A percentile compares a stretch with the other conserved stretches of the same genome.
phyloP scores from a whole-genome alignment of 768 basidiomycete genomes.

The Xerocomellus amylosporus region DNA sequence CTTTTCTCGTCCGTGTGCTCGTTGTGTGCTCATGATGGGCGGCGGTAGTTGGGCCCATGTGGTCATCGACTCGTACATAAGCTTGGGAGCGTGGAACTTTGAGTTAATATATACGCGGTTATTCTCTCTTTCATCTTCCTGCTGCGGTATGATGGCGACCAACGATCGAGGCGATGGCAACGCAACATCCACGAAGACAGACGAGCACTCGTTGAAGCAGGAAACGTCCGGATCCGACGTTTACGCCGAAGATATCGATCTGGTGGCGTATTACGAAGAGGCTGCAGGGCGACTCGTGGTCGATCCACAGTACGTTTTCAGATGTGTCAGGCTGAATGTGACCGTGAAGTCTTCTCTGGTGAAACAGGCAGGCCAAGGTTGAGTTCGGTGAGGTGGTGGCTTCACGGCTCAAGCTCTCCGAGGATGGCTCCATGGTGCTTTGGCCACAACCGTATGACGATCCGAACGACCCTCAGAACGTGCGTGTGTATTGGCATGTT shows the following conservation, averaged over 20 bases:
- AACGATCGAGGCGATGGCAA: neutral
- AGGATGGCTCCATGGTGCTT: constrained; percentile 45
- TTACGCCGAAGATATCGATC: constrained; percentile 27
- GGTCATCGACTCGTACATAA: neutral
- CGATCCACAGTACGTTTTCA: constrained; percentile 50
- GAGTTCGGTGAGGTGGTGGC: constrained; percentile 51
- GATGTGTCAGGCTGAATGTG: too few species aligned
- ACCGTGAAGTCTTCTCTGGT: neutral
- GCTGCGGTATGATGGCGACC: neutral
- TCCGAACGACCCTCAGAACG: constrained; percentile 54
- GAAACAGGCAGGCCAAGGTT: constrained; percentile 41
- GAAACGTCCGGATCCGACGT: neutral
- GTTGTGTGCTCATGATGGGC: neutral
- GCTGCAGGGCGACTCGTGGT: constrained; percentile 59
- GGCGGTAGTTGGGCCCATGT: neutral
- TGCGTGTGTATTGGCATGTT: constrained; percentile 19
- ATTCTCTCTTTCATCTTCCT: neutral
- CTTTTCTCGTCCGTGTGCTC: neutral
- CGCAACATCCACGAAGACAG: neutral
- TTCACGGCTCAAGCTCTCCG: constrained; percentile 43
- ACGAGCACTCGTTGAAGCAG: constrained; percentile 4
- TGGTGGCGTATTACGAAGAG: constrained; percentile 47
- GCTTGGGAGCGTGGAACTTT: neutral
- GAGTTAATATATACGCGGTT: neutral
- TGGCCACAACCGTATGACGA: constrained; percentile 55